Evolutionary conservation across 768 basidiomycete species (phyloP), one percentile per base, ranked within the genome.

Genomic region (Serendipita sp.): DNA sequence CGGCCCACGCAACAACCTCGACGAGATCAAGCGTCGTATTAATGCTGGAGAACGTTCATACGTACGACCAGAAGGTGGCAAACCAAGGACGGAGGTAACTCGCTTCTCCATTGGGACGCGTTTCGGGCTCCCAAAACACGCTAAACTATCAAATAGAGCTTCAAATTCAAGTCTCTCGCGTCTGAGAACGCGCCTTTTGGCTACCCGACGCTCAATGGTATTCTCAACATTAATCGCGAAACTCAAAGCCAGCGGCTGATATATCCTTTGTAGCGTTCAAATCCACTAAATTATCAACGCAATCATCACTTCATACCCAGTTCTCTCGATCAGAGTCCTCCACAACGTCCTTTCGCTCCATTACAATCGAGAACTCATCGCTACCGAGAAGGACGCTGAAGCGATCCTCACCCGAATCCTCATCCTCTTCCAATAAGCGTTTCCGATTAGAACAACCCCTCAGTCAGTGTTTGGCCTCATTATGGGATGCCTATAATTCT

Each of bases 1-100:
- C 31, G 33, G 53, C 26, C 53, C 53, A 28, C 53, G 53, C 9
- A 58, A 58, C 30, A 58, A 58, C 33, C 53, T 58, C n/a, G 53
- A 58, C 3, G 53, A 58, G 53, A 58, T 58, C n/a, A 22, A 7
- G 30, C 3, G 53, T 17, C 53, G 53, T 17, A 33, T 24, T 28
- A 58, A 58, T 31, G 11, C 53, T 24, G 53, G 22, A 26, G 53
- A 58, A 7, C 22, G 17, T n/a, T 31, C 31, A 28, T 24, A 17
- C 7, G 30, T n/a, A 7, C 20, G 53, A 28, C 22, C 22, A 20
- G 53, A 51, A 13, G 26, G 7, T n/a, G 31, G 53, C 14, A 58
- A 58, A 31, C 53, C 53, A 58, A 58, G 31, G n/a, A 24, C 22
- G 22, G 53, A 58, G 17, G 53, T 58, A 58, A 11, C 5, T 20